Evolutionary conservation across 23 red algal species (phyloP), one percentile per base, ranked within the genome.

Genomic region (Gracilaria gracilis): DNA sequence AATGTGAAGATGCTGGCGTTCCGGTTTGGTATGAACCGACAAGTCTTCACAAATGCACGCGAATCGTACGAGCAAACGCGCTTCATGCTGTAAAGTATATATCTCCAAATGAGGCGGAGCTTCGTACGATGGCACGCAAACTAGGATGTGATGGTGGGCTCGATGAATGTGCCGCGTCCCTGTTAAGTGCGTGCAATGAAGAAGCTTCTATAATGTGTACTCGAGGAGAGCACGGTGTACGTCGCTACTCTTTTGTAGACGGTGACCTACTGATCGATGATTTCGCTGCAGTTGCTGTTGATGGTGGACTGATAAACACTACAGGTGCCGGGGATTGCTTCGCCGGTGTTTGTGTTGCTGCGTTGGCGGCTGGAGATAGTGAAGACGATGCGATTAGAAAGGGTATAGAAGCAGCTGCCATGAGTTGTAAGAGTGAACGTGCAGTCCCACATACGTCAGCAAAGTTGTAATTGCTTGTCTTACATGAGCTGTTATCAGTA

Each of bases 91-190:
- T 90, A 48, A 55, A 75, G 34, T 95, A 88, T 40, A 67, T 90
- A 29, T 95, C 93, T 39, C 93, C 93, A 71, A 95, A 95, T 59
- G 84, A 65, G 28, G 73, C 70, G 20, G 93, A 95, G 65, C 57
- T 95, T 37, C 50, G 44, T 3, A 44, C 39, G 32, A 89, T 95
- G 20, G 91, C 83, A 19, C 16, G 72, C 29, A 54, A 39, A 8
- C 51, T 86, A 9, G 54, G 80, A 24, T 77, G 72, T 77, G 5
- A 49, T 12, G 72, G 72, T 13, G 24, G 72, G 40, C 38, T 77
- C 36, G 72, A 77, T 31, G 72, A 77, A 46, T 77, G 72, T 31
- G 72, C 72, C 14, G 9, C 19, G 1, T 46, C 39, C 38, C 39
- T 77, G 20, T 50, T 77, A 28, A 0, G 72, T 1, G 37, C 61